Evolutionary conservation across 1,284 basidiomycete genomes (phyloP), one percentile per base, ranked within the genome.

Genomic region (Hymenochaete sp.): DNA sequence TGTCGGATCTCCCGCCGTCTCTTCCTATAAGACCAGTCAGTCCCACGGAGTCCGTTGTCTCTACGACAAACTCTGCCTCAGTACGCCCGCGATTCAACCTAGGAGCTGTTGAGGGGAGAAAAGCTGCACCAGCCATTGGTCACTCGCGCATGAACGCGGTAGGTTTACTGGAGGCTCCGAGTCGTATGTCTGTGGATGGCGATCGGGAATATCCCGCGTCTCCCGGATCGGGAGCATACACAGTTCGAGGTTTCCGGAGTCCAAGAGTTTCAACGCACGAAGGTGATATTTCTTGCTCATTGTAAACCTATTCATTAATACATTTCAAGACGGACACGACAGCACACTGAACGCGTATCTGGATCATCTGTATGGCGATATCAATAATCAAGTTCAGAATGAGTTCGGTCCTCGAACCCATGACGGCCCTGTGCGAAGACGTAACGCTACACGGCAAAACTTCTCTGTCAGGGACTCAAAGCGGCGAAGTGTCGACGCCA

Each of bases 351-450:
- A 77, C 57, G 84, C 87, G 44, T 67, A 92, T 11, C 68, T 97
- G 11, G 92, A 96, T 57, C 84, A 88, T 44, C 69, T 93, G n/a
- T 93, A 92, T 58, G 67, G 91, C 38, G 89, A 93, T 57, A 89
- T 82, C 53, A 81, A 76, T 57, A 79, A 82, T 26, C 89, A 93
- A 53, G 71, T 90, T 1, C 78, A 90, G 49, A 72, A 82, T 28
- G 92, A 97, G 58, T 93, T 97, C 57, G 93, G 92, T 3, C 90
- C 92, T 1, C 77, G 75, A 41, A 77, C 93, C 2, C 82, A 85
- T 53, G 82, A 86, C 51, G 82, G 83, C 0, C 84, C 88, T 10
- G 64, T 82, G 9, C 79, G 87, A 28, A 73, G 86, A 32, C 79
- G 86, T 6, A 86, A 79, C 53, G 67, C 80, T 0, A 71, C 73